Percentiles rank a stretch among this genome's conserved stretches.
phyloP scores from a whole-genome alignment of 1,284 basidiomycete species.

The Sanghuangporus sanghuang region DNA sequence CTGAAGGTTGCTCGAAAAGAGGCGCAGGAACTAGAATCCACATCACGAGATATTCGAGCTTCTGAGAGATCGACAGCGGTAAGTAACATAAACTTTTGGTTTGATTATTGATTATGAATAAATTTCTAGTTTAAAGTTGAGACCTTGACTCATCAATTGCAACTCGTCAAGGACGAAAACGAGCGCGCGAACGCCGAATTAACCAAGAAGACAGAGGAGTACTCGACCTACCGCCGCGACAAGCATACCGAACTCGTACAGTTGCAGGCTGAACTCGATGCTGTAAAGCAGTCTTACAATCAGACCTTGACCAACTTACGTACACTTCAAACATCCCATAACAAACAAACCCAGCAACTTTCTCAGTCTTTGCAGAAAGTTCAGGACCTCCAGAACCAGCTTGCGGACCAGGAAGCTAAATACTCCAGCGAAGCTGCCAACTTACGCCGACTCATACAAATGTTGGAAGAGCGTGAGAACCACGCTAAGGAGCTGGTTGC shows the following conservation, averaged over 20 bases:
- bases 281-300: conserved; percentile 56
- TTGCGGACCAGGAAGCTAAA: conserved; percentile 75
- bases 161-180: conserved; percentile 65
- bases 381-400: conserved; percentile 63
- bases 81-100: conserved; percentile 14
- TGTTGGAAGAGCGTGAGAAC: conserved; percentile 81
- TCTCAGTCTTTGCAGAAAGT: conserved; percentile 66
- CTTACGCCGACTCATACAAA: conserved; percentile 63
- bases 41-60: conserved; percentile 64
- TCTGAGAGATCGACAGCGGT: conserved; percentile 69
- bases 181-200: conserved; percentile 63
- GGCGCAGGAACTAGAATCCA: conserved; percentile 56
- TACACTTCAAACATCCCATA: conserved; percentile 64
- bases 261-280: conserved; percentile 69
- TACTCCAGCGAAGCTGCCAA: conserved; percentile 72
- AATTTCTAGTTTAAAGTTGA: conserved; percentile 73
- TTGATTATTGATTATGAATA: conserved; percentile 8
- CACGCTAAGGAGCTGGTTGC: conserved; percentile 76
- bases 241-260: conserved; percentile 72
- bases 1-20: conserved; percentile 74
- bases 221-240: conserved; percentile 61
- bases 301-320: conserved; percentile 62
- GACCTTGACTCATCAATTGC: conserved; percentile 71
- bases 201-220: conserved; percentile 62
- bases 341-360: conserved; percentile 60